Evolutionary conservation across 1,284 basidiomycete genomes (phyloP), one percentile per base, ranked within the genome.

Genomic region (Fistulina hepatica): DNA sequence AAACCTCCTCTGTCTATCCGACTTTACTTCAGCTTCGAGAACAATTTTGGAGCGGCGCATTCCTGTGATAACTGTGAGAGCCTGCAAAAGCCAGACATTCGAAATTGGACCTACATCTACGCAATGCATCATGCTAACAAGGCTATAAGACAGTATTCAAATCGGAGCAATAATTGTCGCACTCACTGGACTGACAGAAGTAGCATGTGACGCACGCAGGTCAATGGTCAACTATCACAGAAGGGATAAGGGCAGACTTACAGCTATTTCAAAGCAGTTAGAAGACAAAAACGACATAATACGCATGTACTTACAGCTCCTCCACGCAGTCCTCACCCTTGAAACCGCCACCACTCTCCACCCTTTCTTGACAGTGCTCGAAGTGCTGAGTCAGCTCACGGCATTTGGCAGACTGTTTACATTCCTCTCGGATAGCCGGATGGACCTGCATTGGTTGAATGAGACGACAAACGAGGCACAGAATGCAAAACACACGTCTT

Each of bases 271-370:
- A 32, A 28, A 22, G 13, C 19, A 36, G 34, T 7, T 39, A 25
- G 41, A 13, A 37, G 38, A 43, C 6, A 49, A 31, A 19, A 27
- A 12, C 28, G 20, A 9, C 19, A 42, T 33, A 28, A 21, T 13
- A 3, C 5, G 22, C 36, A 38, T 36, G 40, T 20, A 66, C 64
- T 43, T 52, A 84, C 79, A 85, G 60, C 71, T 93, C 90, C 64
- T 91, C 89, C 36, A 92, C 84, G 56, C 89, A 93, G 56, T 90
- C 85, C 68, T 93, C 89, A 46, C 75, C 74, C 56, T 85, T 77
- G 72, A 74, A 88, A 33, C 86, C 88, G 53, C 91, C 57, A 27
- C 90, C 90, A 21, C 64, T 68, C 44, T 78, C 64, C 36, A 93
- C 78, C 63, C 89, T 90, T 60, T 93, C 83, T 54, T 83, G 73